These are phyloP conservation scores for Euphorbia pulcherrima DNA, from an alignment of 345 rosid genomes.

Conservation along the genomic window DNA sequence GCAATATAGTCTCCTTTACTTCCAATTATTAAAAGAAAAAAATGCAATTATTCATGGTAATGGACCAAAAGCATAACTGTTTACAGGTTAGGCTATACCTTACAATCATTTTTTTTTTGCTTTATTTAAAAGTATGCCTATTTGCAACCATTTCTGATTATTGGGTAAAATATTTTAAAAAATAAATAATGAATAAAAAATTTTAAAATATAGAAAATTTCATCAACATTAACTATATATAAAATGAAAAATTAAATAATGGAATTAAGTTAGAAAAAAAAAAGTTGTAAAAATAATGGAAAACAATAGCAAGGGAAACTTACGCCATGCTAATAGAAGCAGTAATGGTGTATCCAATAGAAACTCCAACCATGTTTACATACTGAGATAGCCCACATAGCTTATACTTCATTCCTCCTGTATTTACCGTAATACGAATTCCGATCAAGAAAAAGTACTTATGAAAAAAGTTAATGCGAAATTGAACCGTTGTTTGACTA, in stretches of 20 bases:
- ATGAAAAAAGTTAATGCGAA: too few relatives aligned
- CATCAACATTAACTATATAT: neutral
- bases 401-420: constrained; percentile 12
- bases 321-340: constrained; percentile 18
- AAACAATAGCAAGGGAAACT: neutral
- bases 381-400: constrained; percentile 13
- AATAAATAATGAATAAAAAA: neutral
- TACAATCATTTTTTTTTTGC: neutral
- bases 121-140: neutral
- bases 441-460: too few relatives aligned
- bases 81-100: too few relatives aligned
- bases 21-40: too few relatives aligned
- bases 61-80: too few relatives aligned
- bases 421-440: too few relatives aligned
- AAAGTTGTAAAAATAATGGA: neutral
- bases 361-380: constrained; percentile 10
- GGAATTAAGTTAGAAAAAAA: neutral
- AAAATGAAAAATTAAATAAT: too few relatives aligned
- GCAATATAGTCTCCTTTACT: too few relatives aligned
- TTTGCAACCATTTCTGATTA: neutral
- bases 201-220: too few relatives aligned
- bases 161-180: neutral
- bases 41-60: too few relatives aligned
- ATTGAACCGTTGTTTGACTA: too few relatives aligned
- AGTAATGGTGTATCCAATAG: constrained; percentile 16